phyloP scores from a whole-genome alignment of 495 filamentous ascomycete genomes.

The Neurospora africana region DNA sequence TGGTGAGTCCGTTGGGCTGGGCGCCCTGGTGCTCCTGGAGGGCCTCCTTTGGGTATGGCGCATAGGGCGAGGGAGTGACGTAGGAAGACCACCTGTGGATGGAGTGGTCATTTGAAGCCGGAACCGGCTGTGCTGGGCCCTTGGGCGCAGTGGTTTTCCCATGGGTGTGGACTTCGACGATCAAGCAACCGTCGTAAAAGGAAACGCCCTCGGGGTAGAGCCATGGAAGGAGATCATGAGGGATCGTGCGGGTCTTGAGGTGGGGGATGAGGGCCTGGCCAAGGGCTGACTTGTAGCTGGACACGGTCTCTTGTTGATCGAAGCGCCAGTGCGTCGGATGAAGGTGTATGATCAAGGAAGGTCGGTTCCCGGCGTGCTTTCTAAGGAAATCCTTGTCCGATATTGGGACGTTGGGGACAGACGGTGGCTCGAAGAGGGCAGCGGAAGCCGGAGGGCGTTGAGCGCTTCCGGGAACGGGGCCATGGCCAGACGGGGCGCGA shows the following conservation, averaged over 20 bases:
- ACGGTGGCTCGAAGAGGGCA: background rate
- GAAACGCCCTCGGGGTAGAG: constrained; percentile 54
- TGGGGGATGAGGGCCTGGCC: constrained; percentile 63
- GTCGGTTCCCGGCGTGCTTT: constrained; percentile 64
- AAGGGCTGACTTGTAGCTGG: constrained; percentile 87
- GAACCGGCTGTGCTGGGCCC: constrained; percentile 38
- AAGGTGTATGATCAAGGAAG: constrained; percentile 79
- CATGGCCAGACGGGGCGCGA: constrained; percentile 40
- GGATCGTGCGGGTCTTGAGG: constrained; percentile 36
- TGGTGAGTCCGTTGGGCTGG: constrained; percentile 15
- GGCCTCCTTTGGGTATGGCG: constrained; percentile 63
- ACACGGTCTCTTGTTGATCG: constrained; percentile 87
- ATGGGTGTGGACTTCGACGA: constrained; percentile 85
- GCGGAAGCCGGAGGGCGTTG: background rate
- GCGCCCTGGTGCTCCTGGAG: constrained; percentile 13
- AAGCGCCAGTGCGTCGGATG: constrained; percentile 82
- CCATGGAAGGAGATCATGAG: constrained; percentile 44
- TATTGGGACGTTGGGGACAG: constrained; percentile 34
- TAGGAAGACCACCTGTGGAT: constrained; percentile 84
- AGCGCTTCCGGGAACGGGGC: constrained; percentile 16
- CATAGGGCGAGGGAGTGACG: constrained; percentile 78
- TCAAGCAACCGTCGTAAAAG: constrained; percentile 96
- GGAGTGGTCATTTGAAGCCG: constrained; percentile 58
- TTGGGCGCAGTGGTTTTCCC: background rate
- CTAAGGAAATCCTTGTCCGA: constrained; percentile 67